Conservation (phyloP, 2,329 filamentous ascomycete genomes). For the Chaetomium sp. region DNA sequence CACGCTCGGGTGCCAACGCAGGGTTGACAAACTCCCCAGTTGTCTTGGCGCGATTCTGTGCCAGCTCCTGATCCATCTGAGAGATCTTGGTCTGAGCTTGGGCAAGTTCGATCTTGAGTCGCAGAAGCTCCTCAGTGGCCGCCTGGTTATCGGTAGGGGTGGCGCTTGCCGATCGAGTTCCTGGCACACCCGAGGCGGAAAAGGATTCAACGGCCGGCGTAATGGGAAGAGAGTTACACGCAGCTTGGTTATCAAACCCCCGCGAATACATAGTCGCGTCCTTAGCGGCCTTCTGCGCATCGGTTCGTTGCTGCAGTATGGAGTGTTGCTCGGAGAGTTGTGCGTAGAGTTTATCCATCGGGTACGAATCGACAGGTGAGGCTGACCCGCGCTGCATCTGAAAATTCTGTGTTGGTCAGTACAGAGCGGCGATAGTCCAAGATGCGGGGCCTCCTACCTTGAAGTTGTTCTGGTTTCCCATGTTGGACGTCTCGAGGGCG, state of each 20-base stretch:
- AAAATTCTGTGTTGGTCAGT: conserved; percentile 37
- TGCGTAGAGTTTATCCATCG: conserved; percentile 67
- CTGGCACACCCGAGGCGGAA: conserved; percentile 42
- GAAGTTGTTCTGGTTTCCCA: conserved; percentile 47
- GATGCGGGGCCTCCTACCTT: conserved; percentile 39
- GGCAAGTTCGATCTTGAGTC: conserved; percentile 64
- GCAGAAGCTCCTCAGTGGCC: conserved; percentile 54
- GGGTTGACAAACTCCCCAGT: conserved; percentile 51
- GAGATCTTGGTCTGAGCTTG: conserved; percentile 64
- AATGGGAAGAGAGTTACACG: conserved; percentile 54
- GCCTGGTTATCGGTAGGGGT: conserved; percentile 36
- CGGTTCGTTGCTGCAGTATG: conserved; percentile 52
- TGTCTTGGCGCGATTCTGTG: conserved; percentile 54
- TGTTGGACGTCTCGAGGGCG: conserved; percentile 46
- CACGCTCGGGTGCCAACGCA: conserved; percentile 34
- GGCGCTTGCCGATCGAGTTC: conserved; percentile 48
- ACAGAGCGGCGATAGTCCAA: background rate
- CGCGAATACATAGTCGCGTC: conserved; percentile 32
- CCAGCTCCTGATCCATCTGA: conserved; percentile 64
- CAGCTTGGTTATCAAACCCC: conserved; percentile 42
- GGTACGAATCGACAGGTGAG: conserved; percentile 36
- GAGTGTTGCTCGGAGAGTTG: conserved; percentile 67
- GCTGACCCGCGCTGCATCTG: conserved; percentile 41
- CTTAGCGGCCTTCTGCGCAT: conserved; percentile 40
- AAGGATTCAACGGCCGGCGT: conserved; percentile 52